phyloP scores from a whole-genome alignment of 1,139 yeast genomes.

The Arxiozyma telluris region DNA sequence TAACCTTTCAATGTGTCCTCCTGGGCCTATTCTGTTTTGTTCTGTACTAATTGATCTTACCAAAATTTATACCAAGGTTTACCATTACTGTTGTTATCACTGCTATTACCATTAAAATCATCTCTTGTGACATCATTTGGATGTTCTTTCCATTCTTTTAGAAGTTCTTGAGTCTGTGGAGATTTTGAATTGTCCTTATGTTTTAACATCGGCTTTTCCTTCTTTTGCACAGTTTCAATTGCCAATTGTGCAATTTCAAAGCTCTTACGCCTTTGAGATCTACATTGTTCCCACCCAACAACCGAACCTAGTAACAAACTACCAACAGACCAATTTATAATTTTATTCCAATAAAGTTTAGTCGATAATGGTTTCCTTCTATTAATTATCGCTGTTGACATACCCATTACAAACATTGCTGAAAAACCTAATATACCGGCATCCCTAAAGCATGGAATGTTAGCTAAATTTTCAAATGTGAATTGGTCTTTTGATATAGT shows the following conservation, averaged over 20 bases:
- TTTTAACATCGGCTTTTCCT: constrained; percentile 36
- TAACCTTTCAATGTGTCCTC: too few relatives aligned
- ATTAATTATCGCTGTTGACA: constrained; percentile 40
- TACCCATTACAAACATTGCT: constrained; percentile 69
- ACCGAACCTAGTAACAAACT: constrained; percentile 74
- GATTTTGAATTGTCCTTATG: constrained; percentile 14
- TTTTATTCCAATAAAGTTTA: constrained; percentile 28
- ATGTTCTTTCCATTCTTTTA: constrained; percentile 21
- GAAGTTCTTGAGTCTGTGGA: constrained; percentile 6
- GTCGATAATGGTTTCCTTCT: neutral
- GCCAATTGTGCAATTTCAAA: constrained; percentile 39
- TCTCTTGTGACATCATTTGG: constrained; percentile 7
- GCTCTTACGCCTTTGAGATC: constrained; percentile 48
- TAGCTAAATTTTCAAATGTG: constrained; percentile 42
- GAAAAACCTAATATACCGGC: constrained; percentile 83
- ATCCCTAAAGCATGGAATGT: constrained; percentile 83
- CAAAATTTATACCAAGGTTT: constrained; percentile 28
- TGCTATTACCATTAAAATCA: neutral
- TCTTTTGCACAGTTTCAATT: constrained; percentile 37
- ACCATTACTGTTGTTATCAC: neutral
- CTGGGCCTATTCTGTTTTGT: too few relatives aligned
- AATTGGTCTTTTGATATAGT: constrained; percentile 41
- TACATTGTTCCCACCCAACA: constrained; percentile 90
- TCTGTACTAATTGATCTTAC: constrained; percentile 9
- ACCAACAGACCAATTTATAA: constrained; percentile 76